These are phyloP conservation scores for Kurtzmaniella quercitrusa DNA, from an alignment of 1,139 yeast species.

Conservation along the genomic window DNA sequence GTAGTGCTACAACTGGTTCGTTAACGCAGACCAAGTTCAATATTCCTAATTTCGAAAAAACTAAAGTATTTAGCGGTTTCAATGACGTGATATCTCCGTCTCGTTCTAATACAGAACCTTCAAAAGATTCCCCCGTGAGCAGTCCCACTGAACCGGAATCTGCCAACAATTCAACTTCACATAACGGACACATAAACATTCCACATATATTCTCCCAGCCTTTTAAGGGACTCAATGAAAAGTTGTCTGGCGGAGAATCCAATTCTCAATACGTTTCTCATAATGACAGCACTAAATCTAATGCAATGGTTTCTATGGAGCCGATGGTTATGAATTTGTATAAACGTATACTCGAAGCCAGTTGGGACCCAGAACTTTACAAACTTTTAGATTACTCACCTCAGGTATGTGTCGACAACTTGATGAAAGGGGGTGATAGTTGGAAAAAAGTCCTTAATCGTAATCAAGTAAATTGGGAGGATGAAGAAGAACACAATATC, in stretches of 20 bases:
- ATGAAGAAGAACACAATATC: slow-evolving; percentile 32
- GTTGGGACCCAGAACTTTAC: slow-evolving; percentile 74
- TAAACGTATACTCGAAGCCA: slow-evolving; percentile 60
- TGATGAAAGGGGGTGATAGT: slow-evolving; percentile 68
- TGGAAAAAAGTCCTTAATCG: slow-evolving; percentile 42
- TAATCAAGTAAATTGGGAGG: slow-evolving; percentile 13
- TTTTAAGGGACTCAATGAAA: background rate
- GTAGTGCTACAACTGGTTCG: background rate
- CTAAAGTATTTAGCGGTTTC: slow-evolving; percentile 39
- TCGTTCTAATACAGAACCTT: background rate
- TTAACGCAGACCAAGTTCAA: slow-evolving; percentile 15
- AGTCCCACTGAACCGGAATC: background rate
- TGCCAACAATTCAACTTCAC: background rate
- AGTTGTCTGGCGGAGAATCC: background rate
- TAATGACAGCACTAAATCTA: background rate
- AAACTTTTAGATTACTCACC: slow-evolving; percentile 63
- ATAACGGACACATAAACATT: background rate
- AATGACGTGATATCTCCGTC: slow-evolving; percentile 23
- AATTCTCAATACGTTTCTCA: background rate
- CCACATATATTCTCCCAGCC: background rate
- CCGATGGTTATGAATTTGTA: slow-evolving; percentile 53
- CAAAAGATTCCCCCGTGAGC: background rate
- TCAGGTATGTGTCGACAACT: slow-evolving; percentile 68
- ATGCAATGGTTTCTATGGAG: slow-evolving; percentile 31
- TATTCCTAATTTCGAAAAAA: slow-evolving; percentile 37